Percentiles rank a stretch among this genome's conserved stretches.
Conservation (phyloP, 2,329 filamentous ascomycete genomes). For the Alternaria triticimaculans region DNA sequence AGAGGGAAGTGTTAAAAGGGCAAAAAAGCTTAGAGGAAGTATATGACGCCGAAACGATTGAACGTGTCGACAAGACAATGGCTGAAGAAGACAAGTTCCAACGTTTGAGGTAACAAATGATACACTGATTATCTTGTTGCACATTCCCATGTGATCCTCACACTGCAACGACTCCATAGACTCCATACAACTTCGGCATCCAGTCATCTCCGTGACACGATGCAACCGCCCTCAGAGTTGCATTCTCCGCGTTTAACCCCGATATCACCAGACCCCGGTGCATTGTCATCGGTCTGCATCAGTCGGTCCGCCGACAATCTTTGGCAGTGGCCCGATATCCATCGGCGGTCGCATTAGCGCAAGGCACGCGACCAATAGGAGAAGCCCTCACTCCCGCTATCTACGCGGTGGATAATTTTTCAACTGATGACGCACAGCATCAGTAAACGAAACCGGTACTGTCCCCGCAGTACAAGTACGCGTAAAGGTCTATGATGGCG, state of each 20-base stretch:
- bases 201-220: background rate
- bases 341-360: constrained; percentile 6
- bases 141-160: background rate
- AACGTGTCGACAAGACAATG: constrained; percentile 70
- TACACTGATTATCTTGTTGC: background rate
- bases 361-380: constrained; percentile 11
- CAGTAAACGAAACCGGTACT: background rate
- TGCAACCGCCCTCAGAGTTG: background rate
- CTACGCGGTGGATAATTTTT: background rate
- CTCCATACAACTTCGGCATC: background rate
- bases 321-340: background rate
- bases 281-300: background rate
- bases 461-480: background rate
- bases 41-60: constrained; percentile 73
- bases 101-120: constrained; percentile 52
- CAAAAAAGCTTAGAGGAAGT: constrained; percentile 72
- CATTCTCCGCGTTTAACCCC: background rate
- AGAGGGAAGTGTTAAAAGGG: constrained; percentile 76
- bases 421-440: constrained; percentile 9
- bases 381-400: background rate
- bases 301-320: background rate
- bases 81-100: constrained; percentile 68
- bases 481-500: constrained; percentile 3
- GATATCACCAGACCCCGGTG: background rate
- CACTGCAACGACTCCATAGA: background rate